Evolutionary conservation across 352 stramenopile species (phyloP).

Genomic region (Hyaloperonospora brassicae): DNA sequence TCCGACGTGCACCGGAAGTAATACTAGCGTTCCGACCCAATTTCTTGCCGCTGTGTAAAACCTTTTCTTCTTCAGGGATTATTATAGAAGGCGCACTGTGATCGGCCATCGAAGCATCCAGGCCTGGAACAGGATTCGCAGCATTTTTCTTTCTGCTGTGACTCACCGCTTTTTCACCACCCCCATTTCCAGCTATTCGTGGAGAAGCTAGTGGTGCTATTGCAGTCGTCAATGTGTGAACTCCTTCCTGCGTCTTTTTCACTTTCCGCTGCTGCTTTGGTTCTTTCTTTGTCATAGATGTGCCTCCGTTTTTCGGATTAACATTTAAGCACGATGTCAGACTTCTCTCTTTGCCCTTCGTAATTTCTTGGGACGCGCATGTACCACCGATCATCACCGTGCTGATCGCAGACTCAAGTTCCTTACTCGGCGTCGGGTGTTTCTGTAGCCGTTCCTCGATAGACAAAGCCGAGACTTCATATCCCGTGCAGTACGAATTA

Average conservation of each 20-base stretch:
- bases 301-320: conserved; percentile 22
- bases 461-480: conserved; percentile 55
- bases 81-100: conserved; percentile 20
- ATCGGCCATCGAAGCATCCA: conserved; percentile 6
- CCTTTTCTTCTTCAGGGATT: conserved; percentile 37
- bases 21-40: conserved; percentile 22
- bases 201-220: conserved; percentile 4
- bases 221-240: conserved; percentile 3
- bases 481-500: conserved; percentile 77
- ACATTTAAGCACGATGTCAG: conserved; percentile 5
- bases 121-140: conserved; percentile 9
- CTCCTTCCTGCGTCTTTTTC: conserved; percentile 56
- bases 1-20: conserved; percentile 30
- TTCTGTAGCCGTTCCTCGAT: conserved; percentile 54
- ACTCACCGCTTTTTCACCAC: conserved; percentile 21
- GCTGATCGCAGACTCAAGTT: conserved; percentile 26
- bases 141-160: conserved; percentile 22
- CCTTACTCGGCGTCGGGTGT: conserved; percentile 32
- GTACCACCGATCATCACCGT: conserved; percentile 2
- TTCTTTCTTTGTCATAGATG: conserved; percentile 54
- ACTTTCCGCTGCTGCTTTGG: conserved; percentile 60
- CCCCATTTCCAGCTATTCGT: conserved; percentile 9
- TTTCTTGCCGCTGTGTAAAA: conserved; percentile 32
- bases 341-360: conserved; percentile 20
- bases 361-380: conserved; percentile 12